phyloP scores from a whole-genome alignment of 208 protist species.

The Crithidia fasciculata region DNA sequence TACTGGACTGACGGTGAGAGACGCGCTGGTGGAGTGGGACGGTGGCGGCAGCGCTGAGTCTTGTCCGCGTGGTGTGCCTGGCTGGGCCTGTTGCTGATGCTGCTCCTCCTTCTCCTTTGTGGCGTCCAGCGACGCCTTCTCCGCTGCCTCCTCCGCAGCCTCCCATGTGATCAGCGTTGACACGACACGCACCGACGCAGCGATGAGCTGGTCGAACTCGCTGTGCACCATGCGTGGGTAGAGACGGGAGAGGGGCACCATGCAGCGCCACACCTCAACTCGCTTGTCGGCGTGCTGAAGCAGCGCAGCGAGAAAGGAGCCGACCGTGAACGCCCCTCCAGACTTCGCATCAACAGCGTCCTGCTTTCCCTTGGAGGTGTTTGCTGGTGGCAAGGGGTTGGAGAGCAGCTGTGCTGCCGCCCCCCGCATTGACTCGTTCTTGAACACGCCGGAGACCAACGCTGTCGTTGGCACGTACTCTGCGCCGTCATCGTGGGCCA shows the following conservation, averaged over 20 bases:
- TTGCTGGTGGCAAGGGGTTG: conserved; percentile 5
- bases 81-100: background rate
- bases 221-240: conserved; percentile 62
- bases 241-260: conserved; percentile 70
- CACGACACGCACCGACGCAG: conserved; percentile 44
- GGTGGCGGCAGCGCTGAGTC: background rate
- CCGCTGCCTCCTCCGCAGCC: conserved; percentile 17
- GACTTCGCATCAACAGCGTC: background rate
- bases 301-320: conserved; percentile 37
- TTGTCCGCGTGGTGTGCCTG: background rate
- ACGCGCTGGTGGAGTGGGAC: background rate
- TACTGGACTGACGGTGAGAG: background rate
- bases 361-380: background rate
- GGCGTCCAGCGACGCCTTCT: background rate
- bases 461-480: conserved; percentile 35
- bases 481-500: conserved; percentile 18
- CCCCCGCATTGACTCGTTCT: conserved; percentile 38
- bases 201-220: conserved; percentile 56
- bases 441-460: conserved; percentile 36
- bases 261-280: conserved; percentile 76
- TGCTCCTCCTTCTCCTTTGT: background rate
- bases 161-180: conserved; percentile 31
- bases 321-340: background rate
- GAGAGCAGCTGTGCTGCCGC: conserved; percentile 26
- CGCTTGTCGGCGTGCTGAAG: conserved; percentile 60